Base-by-base conservation (phyloP, 768 basidiomycete genomes). In the Mycena vitilis region DNA sequence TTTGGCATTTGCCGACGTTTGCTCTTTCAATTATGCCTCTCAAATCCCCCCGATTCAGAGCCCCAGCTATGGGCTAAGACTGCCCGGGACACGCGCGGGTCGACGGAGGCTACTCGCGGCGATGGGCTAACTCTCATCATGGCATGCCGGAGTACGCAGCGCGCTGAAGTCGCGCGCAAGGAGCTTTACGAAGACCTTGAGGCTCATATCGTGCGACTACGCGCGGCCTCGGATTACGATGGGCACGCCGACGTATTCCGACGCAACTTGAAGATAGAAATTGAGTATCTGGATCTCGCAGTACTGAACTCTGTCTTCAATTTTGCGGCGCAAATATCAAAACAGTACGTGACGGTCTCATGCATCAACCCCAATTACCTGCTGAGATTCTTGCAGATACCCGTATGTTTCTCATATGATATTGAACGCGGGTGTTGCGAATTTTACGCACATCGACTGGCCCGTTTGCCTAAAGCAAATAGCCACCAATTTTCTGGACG, bases 1-100 rank as follows among this genome's bases (percentile, higher is more conserved):
- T 92, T 91, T 76, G 93, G 92, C 15, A 91, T 93, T 51, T 95
- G 93, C 80, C 88, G 91, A 68, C 90, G 95, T 54, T 84, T 96
- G 9, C 83, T 96, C 52, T 78, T 83, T 71, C 90, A 94, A 73
- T 81, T 95, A 20, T 87, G 87, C n/a, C 81, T 82, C 48, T 74
- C 76, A 16, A 75, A 75, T 64, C 86, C 87, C 7, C 78, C 84
- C 15, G 90, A 93, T 71, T 84, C 86, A 1, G 74, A 77, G 23
- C 87, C 88, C 2, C 82, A 84, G 67, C 78, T 78, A 22, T 82
- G 83, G 69, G 75, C 76, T 49, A 74, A 78, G n/a, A 75, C 78
- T 59, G 37, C 77, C 54, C 56, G 62, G 38, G 63, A 69, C 42
- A 40, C 57, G 13, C 66, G 71, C 23, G 73, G 70, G 6, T 69